phyloP scores from a whole-genome alignment of 2,329 filamentous ascomycete genomes.

The Paramyrothecium roridum region DNA sequence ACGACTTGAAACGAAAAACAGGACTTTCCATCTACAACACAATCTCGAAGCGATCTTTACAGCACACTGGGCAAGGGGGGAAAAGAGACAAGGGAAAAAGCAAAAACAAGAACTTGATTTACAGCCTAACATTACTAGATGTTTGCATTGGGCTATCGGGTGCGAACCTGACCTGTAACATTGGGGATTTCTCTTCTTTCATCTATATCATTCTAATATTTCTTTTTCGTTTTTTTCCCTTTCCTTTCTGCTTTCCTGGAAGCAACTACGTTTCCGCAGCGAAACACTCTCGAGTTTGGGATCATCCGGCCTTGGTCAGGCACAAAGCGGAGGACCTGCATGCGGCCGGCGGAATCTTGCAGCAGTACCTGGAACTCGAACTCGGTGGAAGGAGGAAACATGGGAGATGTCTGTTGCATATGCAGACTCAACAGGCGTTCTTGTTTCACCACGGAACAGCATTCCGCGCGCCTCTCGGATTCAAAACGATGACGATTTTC shows the following conservation, averaged over 20 bases:
- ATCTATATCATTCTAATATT: neutral
- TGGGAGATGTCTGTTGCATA: neutral
- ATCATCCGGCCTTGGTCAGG: too few relatives aligned
- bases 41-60: neutral
- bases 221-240: neutral
- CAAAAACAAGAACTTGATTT: neutral
- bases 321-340: neutral
- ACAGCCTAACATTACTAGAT: neutral
- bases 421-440: neutral
- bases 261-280: neutral
- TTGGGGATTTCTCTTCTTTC: neutral
- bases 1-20: neutral
- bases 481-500: too few relatives aligned
- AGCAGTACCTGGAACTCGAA: neutral
- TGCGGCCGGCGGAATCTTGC: neutral
- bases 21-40: neutral
- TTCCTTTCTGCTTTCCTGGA: neutral
- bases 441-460: neutral
- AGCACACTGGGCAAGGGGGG: neutral
- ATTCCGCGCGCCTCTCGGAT: neutral
- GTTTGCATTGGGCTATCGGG: neutral
- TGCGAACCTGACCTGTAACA: conserved; percentile 2
- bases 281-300: too few relatives aligned
- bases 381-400: neutral
- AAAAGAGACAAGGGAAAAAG: neutral